A percentile compares a stretch with the other conserved stretches of the same genome.
phyloP scores from a whole-genome alignment of 495 filamentous ascomycete genomes.

The Haplographium delicatum region DNA sequence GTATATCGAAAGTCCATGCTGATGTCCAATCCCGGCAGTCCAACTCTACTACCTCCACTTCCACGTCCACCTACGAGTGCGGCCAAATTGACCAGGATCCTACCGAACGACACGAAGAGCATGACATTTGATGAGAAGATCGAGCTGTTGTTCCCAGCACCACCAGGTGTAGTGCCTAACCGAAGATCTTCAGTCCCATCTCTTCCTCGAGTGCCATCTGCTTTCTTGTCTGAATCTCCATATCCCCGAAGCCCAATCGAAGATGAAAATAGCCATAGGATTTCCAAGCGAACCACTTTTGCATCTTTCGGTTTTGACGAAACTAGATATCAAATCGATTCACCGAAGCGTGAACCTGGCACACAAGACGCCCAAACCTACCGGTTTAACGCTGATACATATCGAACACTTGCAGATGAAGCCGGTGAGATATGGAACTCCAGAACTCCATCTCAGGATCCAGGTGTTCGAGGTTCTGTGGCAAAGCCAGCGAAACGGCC shows the following conservation, averaged over 20 bases:
- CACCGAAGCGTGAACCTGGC: constrained; percentile 5
- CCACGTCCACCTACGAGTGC: constrained; percentile 35
- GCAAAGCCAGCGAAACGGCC: constrained; percentile 28
- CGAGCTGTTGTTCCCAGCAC: constrained; percentile 39
- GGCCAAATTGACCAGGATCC: constrained; percentile 25
- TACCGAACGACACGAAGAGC: constrained; percentile 43
- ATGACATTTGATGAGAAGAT: constrained; percentile 50
- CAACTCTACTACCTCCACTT: constrained; percentile 40
- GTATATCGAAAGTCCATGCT: constrained; percentile 38
- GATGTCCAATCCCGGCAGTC: constrained; percentile 38
- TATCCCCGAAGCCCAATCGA: constrained; percentile 6
- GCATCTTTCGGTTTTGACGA: constrained; percentile 15
- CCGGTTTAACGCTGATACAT: constrained; percentile 21
- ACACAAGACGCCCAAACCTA: constrained; percentile 7
- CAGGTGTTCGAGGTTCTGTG: constrained; percentile 35
- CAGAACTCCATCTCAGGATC: constrained; percentile 25
- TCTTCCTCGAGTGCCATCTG: constrained; percentile 17
- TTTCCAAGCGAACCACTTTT: constrained; percentile 21
- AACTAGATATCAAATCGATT: not conserved
- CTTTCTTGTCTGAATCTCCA: constrained; percentile 11
- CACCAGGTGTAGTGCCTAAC: constrained; percentile 25
- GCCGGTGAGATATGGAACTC: constrained; percentile 37
- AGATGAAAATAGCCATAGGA: constrained; percentile 5
- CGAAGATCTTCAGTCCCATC: constrained; percentile 39
- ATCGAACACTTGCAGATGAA: constrained; percentile 30